phyloP scores from a whole-genome alignment of 2,329 filamentous ascomycete species.

The Raffaelea deltoideospora region DNA sequence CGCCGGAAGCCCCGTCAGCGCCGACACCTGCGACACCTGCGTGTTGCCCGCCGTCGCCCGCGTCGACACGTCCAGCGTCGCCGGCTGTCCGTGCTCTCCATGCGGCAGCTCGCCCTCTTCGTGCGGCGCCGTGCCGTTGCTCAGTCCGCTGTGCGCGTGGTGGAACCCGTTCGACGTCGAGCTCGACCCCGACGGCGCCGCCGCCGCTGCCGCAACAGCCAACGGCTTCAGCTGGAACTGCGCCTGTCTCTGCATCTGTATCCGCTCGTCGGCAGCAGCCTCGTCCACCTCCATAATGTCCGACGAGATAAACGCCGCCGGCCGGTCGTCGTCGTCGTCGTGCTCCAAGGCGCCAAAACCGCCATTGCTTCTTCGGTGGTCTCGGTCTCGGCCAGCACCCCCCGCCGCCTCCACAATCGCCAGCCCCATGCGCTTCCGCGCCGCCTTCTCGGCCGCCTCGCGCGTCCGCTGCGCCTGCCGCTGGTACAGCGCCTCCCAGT shows the following conservation, averaged over 20 bases:
- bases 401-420: conserved; percentile 25
- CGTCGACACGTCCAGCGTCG: conserved; percentile 39
- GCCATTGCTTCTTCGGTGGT: too few species aligned
- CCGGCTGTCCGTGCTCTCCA: conserved; percentile 42
- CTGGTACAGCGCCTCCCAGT: conserved; percentile 71
- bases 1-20: conserved; percentile 39
- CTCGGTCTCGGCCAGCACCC: too few species aligned
- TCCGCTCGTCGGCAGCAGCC: conserved; percentile 22
- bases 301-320: conserved; percentile 2
- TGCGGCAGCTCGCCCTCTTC: conserved; percentile 22
- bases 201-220: background rate
- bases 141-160: conserved; percentile 25
- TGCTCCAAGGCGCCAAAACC: too few species aligned
- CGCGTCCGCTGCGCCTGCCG: conserved; percentile 53
- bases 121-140: conserved; percentile 42
- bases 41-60: conserved; percentile 31
- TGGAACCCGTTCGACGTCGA: conserved; percentile 38
- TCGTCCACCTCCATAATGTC: conserved; percentile 3
- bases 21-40: conserved; percentile 50
- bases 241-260: conserved; percentile 16
- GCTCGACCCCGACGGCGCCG: conserved; percentile 1
- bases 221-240: conserved; percentile 38
- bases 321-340: conserved; percentile 1
- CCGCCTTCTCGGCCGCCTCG: conserved; percentile 42
- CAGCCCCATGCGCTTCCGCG: conserved; percentile 47